Conservation (phyloP, 129 eudicot species). For the Flaveria ramosissima region DNA sequence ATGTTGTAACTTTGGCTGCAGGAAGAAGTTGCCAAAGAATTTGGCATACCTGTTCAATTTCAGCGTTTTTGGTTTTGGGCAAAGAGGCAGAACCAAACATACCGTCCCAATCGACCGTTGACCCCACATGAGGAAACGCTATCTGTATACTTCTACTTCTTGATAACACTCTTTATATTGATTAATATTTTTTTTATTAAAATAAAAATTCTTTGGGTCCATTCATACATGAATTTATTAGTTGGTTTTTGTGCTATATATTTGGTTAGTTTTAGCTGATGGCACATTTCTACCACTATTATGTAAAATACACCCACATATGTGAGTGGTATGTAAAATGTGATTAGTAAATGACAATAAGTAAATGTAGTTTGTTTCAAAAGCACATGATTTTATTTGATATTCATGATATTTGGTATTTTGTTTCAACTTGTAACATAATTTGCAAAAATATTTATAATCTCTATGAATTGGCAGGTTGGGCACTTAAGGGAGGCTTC, state of each 20-base stretch:
- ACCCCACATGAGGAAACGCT: conserved; percentile 79
- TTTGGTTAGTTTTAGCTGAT: conserved; percentile 6
- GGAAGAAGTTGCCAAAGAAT: conserved; percentile 98
- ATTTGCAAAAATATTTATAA: not conserved
- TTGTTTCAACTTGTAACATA: not conserved
- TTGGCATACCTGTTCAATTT: conserved; percentile 81
- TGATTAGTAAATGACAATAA: not conserved
- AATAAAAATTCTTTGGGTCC: not conserved
- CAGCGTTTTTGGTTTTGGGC: conserved; percentile 98
- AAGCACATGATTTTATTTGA: conserved; percentile 1
- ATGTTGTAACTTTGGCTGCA: conserved; percentile 35
- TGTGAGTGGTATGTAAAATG: not conserved
- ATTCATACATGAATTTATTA: conserved; percentile 15
- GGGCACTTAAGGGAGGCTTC: conserved; percentile 85
- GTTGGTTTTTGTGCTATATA: conserved; percentile 17
- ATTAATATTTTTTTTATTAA: conserved; percentile 5
- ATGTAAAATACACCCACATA: not conserved
- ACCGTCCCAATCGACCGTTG: conserved; percentile 95
- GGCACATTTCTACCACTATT: not conserved
- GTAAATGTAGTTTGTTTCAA: not conserved
- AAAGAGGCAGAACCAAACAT: conserved; percentile 89
- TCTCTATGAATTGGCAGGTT: conserved; percentile 54
- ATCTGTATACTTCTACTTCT: conserved; percentile 47
- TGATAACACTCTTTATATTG: not conserved
- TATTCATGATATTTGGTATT: not conserved